Base-by-base conservation (phyloP, 2,329 filamentous ascomycete species). In the Cylindrodendrum hubeiense region DNA sequence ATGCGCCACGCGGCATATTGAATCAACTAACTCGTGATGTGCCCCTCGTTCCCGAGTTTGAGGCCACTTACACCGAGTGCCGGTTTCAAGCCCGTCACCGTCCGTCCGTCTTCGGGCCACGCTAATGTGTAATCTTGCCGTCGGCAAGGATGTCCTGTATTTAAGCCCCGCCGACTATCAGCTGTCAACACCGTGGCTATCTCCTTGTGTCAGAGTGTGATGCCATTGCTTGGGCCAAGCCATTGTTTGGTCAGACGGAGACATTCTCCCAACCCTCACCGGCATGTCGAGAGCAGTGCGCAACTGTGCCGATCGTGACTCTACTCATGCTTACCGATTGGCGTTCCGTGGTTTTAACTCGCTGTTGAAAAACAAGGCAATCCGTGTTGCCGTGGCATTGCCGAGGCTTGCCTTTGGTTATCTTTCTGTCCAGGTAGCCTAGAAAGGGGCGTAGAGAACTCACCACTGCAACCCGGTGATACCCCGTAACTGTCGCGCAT, bases 1-100 rank as follows among this genome's bases (percentile, higher is more conserved):
- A 67, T 67, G 53, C 60, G 64, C 49, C 63, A 67, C 51, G 49
- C 55, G 54, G 47, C 52, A 51, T 34, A 17, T 59, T 47, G 53
- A 21, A 33, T 46, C 65, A 57, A 41, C 60, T 55, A n/a, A 39
- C 37, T 49, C 28, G 56, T 62, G 47, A 56, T n/a, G 37, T 39
- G 37, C 37, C 37, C 60, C 43, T 37, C 10, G 41, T 43, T 43
- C 52, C 39, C 17, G 41, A 62, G 43, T 10, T 62, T 49, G 37
- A 56, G 41, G 21, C 44, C 30, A 62, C 51, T 62, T 62, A 43
- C 59, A 62, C 52, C 19, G 44, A 56, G 24, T 34, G 44, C 19
- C 44, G 10, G 21, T 13, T 46, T 21, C 19, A 15, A 34, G 17
- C 43, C 34, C 26, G 8, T 33, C 37, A 26, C 52, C 51, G 44